A percentile compares a stretch with the other conserved stretches of the same genome.
These are phyloP conservation scores for Cladosporium sp. DNA, from an alignment of 2,329 filamentous ascomycete species.

Conservation along the genomic window DNA sequence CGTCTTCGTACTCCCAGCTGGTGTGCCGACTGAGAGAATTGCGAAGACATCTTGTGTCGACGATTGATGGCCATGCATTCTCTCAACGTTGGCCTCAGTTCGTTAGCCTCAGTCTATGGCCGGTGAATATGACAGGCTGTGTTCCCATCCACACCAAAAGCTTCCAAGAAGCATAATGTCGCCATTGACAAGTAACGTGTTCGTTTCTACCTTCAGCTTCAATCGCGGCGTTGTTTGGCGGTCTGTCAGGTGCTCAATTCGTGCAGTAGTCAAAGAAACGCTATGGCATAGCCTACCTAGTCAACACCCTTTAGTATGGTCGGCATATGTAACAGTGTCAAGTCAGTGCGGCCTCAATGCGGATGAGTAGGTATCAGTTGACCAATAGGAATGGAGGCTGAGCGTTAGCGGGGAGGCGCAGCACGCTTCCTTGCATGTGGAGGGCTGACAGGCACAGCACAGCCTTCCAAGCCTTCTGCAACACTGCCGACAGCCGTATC, in stretches of 20 bases:
- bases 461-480: neutral
- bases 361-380: neutral
- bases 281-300: neutral
- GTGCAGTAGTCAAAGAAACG: neutral
- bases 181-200: neutral
- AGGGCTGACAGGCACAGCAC: neutral
- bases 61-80: neutral
- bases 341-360: neutral
- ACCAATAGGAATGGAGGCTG: neutral
- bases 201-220: neutral
- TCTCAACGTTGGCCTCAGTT: neutral
- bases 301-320: neutral
- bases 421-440: neutral
- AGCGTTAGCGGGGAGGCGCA: neutral
- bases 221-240: neutral
- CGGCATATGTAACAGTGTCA: neutral
- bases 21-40: too few relatives aligned
- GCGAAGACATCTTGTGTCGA: neutral
- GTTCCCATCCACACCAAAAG: neutral
- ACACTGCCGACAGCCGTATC: neutral
- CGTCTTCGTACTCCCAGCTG: neutral
- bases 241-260: neutral
- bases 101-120: neutral
- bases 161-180: neutral
- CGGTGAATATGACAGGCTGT: neutral